Base-by-base conservation (phyloP, 2,329 filamentous ascomycete genomes). In the Biscogniauxia marginata region DNA sequence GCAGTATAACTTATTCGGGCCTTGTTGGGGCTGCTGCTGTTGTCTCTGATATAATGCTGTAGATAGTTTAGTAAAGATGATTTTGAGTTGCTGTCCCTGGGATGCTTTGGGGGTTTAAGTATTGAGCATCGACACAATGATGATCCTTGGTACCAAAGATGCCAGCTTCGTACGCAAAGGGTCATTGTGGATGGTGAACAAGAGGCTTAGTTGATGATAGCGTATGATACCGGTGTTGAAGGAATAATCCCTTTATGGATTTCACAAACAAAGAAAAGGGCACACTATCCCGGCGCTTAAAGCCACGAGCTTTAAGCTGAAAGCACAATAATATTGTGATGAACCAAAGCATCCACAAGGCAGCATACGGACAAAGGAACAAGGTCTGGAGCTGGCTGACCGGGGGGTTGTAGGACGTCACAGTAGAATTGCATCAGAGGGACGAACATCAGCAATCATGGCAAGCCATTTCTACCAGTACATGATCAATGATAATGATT, bases 391-490 rank as follows among this genome's bases (percentile, higher is more conserved):
- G 13, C 13, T 16, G 13, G n/a, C 30, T 39, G 1, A 6, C 13
- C 9, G n/a, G 6, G 30, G 30, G 6, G 13, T 39, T 39, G 30
- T 39, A n/a, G 30, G n/a, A 4, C 9, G n/a, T 39, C 30, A 39
- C 30, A 9, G n/a, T 39, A 39, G 30, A 16, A 39, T 39, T 16
- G 30, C 30, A 39, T 11, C 13, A 16, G 30, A 49, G 21, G 21
- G 30, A 54, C 9, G 39, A 7, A 47, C 25, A 52, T 52, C 60
- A 60, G 57, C 54, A 61, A 58, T 63, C 45, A 59, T 59, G 61
- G 53, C 56, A 61, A 57, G 55, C 62, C 58, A 63, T 60, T 49
- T 65, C 64, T 67, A 70, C 66, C 63, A 61, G 61, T 68, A 67
- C 64, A 66, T 56, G 53, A 57, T 59, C 60, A 66, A 66, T 53